Evolutionary conservation across 2,329 filamentous ascomycete genomes (phyloP).

Genomic region (Aspergillus fumigatus): DNA sequence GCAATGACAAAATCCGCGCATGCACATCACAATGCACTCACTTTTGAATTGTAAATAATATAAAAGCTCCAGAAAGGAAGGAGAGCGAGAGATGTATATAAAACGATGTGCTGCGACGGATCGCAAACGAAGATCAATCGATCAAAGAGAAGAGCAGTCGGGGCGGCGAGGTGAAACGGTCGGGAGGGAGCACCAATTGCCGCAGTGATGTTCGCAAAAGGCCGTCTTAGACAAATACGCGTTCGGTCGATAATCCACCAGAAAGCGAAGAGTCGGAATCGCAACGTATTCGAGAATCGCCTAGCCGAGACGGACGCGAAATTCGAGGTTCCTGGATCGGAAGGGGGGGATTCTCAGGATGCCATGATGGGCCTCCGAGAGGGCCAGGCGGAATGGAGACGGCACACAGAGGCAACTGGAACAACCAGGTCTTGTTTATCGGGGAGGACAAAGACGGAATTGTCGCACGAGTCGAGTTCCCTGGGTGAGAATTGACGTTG

Average conservation of each 20-base stretch:
- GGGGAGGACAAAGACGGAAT: slow-evolving; percentile 10
- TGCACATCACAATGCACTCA: slow-evolving; percentile 4
- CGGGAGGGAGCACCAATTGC: background rate
- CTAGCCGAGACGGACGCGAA: slow-evolving; percentile 8
- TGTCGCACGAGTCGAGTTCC: slow-evolving; percentile 13
- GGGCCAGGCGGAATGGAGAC: slow-evolving; percentile 18
- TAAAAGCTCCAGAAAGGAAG: background rate
- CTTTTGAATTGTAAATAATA: background rate
- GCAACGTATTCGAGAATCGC: slow-evolving; percentile 15
- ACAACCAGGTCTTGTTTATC: slow-evolving; percentile 13
- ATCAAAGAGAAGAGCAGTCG: background rate
- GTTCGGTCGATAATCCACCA: slow-evolving; percentile 2
- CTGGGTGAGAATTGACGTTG: background rate
- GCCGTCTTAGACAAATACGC: background rate
- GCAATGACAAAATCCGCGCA: slow-evolving; percentile 8
- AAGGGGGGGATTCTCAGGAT: slow-evolving; percentile 14
- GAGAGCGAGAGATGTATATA: background rate
- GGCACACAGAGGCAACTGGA: slow-evolving; percentile 17
- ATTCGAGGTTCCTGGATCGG: slow-evolving; percentile 10
- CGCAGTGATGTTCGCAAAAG: background rate
- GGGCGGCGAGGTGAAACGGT: background rate
- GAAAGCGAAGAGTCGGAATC: slow-evolving; percentile 9
- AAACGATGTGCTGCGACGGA: background rate
- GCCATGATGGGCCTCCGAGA: slow-evolving; percentile 21
- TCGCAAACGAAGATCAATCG: background rate